Evolutionary conservation across 352 stramenopile species (phyloP).

Genomic region (Phytopythium mirpurense): DNA sequence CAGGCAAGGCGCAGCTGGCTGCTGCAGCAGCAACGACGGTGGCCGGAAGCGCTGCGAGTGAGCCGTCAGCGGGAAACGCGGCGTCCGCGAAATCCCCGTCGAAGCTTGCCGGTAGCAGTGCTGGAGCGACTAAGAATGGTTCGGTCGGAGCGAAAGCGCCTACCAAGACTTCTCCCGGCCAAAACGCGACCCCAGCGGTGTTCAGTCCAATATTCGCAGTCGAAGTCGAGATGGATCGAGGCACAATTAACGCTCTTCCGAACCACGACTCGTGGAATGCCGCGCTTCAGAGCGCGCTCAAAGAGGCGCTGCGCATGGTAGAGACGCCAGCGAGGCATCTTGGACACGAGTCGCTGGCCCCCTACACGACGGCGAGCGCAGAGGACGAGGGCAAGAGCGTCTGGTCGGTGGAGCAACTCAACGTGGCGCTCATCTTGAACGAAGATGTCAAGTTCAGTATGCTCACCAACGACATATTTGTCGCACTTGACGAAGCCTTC

Average conservation of each 20-base stretch:
- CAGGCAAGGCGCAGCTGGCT: slow-evolving; percentile 33
- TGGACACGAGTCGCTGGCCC: slow-evolving; percentile 63
- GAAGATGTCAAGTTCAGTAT: slow-evolving; percentile 77
- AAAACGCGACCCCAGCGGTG: slow-evolving; percentile 12
- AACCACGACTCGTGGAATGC: slow-evolving; percentile 71
- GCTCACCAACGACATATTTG: slow-evolving; percentile 84
- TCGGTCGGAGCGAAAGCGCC: slow-evolving; percentile 7
- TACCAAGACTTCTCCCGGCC: slow-evolving; percentile 8
- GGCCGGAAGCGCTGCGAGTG: not conserved
- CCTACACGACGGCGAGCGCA: slow-evolving; percentile 75
- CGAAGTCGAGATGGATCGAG: slow-evolving; percentile 55
- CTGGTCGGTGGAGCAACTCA: slow-evolving; percentile 74
- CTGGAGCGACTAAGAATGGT: not conserved
- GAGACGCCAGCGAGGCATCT: slow-evolving; percentile 84
- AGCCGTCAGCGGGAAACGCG: not conserved
- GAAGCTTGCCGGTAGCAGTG: not conserved
- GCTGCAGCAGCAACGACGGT: not conserved
- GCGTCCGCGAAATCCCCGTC: not conserved
- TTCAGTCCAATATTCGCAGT: slow-evolving; percentile 63
- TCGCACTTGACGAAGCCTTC: slow-evolving; percentile 74
- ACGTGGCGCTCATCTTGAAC: slow-evolving; percentile 78
- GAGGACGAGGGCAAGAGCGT: slow-evolving; percentile 82
- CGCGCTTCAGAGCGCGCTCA: slow-evolving; percentile 66
- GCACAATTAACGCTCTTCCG: slow-evolving; percentile 42
- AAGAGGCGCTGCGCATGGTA: slow-evolving; percentile 84